phyloP scores from a whole-genome alignment of 192 early-diverging fungal genomes.

The Backusella sp. region DNA sequence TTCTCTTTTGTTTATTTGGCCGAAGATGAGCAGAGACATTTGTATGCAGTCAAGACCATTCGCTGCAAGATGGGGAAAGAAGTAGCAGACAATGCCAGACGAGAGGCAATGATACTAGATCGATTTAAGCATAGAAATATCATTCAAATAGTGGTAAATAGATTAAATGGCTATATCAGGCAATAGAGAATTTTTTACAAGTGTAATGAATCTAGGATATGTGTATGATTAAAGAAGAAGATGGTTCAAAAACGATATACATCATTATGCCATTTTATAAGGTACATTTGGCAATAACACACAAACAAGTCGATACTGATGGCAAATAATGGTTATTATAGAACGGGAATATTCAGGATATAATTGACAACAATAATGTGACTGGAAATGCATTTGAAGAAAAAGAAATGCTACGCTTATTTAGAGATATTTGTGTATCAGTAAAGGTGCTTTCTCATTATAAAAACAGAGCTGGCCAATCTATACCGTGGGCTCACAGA shows the following conservation, averaged over 20 bases:
- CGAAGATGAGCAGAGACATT: conserved; percentile 41
- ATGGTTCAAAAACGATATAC: conserved; percentile 51
- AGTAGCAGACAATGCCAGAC: conserved; percentile 55
- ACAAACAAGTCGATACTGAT: neutral
- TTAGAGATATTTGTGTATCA: conserved; percentile 57
- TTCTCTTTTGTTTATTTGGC: conserved; percentile 67
- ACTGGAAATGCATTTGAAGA: conserved; percentile 49
- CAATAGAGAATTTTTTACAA: neutral
- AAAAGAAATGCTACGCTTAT: conserved; percentile 53
- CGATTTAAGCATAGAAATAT: conserved; percentile 62
- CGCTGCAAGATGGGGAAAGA: conserved; percentile 58
- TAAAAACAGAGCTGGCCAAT: neutral
- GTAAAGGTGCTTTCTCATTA: conserved; percentile 57
- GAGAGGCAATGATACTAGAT: conserved; percentile 63
- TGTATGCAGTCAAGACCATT: conserved; percentile 67
- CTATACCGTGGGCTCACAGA: conserved; percentile 58
- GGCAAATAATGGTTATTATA: neutral
- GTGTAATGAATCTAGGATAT: conserved; percentile 42
- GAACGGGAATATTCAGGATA: conserved; percentile 56
- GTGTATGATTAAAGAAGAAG: conserved; percentile 47
- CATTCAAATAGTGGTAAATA: conserved; percentile 54
- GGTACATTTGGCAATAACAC: conserved; percentile 13
- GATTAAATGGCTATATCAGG: neutral
- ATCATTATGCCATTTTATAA: conserved; percentile 71
- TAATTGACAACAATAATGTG: conserved; percentile 47